Percentiles rank a stretch among this genome's conserved stretches.
Evolutionary conservation across 2,329 filamentous ascomycete species (phyloP).

Genomic region (Malbranchea cinnamomea): DNA sequence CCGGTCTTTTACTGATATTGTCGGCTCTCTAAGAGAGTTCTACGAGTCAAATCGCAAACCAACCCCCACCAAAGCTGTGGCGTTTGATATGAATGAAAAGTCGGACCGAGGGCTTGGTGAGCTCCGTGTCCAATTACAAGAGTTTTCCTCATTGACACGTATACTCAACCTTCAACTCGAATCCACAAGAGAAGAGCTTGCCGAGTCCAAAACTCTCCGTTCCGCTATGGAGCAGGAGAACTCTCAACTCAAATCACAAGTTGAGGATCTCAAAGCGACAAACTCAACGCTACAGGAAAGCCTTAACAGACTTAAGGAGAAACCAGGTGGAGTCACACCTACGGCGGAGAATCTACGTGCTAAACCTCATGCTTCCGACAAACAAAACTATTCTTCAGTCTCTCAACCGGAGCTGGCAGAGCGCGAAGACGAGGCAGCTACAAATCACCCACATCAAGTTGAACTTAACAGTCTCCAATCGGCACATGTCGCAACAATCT

Average conservation of each 20-base stretch:
- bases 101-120: slow-evolving; percentile 8
- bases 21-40: slow-evolving; percentile 23
- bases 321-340: slow-evolving; percentile 18
- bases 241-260: slow-evolving; percentile 19
- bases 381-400: slow-evolving; percentile 16
- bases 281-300: slow-evolving; percentile 19
- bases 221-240: slow-evolving; percentile 27
- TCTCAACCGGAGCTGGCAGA: slow-evolving; percentile 10
- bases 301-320: slow-evolving; percentile 16
- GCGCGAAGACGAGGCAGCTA: too few species aligned
- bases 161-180: slow-evolving; percentile 21
- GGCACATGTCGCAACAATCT: slow-evolving; percentile 22
- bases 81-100: slow-evolving; percentile 9
- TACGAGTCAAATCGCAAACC: too few species aligned
- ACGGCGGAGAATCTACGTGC: slow-evolving; percentile 17
- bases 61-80: too few species aligned
- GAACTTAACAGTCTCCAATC: slow-evolving; percentile 23
- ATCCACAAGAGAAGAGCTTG: slow-evolving; percentile 21
- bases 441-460: slow-evolving; percentile 20
- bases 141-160: slow-evolving; percentile 16
- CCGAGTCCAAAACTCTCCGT: slow-evolving; percentile 23
- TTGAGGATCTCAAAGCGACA: slow-evolving; percentile 20
- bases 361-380: too few species aligned
- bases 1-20: slow-evolving; percentile 25
- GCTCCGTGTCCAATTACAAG: slow-evolving; percentile 18